A percentile compares a stretch with the other conserved stretches of the same genome.
Evolutionary conservation across 768 basidiomycete species (phyloP).

Genomic region (Xerocomellus amylosporus): DNA sequence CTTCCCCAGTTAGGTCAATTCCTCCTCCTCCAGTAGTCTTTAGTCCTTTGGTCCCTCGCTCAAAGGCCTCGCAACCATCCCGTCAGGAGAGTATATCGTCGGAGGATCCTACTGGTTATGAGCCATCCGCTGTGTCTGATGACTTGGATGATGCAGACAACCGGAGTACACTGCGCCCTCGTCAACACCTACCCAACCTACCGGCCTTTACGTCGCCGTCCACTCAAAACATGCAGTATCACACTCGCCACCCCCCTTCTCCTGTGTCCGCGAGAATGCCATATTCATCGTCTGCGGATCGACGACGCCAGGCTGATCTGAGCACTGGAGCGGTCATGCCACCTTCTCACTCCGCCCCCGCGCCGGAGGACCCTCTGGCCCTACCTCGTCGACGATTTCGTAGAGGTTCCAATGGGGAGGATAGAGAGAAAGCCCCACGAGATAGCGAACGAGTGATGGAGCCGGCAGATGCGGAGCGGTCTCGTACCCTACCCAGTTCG

Average conservation of each 20-base stretch:
- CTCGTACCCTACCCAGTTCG: slow-evolving; percentile 15
- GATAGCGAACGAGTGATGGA: slow-evolving; percentile 25
- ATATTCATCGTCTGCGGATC: slow-evolving; percentile 24
- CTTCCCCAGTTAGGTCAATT: slow-evolving; percentile 44
- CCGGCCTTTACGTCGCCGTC: slow-evolving; percentile 34
- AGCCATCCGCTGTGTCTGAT: slow-evolving; percentile 50
- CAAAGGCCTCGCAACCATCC: slow-evolving; percentile 47
- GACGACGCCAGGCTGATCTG: slow-evolving; percentile 26
- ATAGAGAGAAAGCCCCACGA: slow-evolving; percentile 22
- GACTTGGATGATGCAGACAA: slow-evolving; percentile 60
- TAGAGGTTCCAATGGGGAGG: slow-evolving; percentile 28
- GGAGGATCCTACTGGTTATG: slow-evolving; percentile 62
- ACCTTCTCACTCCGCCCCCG: slow-evolving; percentile 27
- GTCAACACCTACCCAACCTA: slow-evolving; percentile 30
- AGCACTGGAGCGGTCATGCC: slow-evolving; percentile 20
- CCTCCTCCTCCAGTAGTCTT: slow-evolving; percentile 49
- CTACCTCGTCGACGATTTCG: slow-evolving; percentile 26
- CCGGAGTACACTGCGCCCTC: slow-evolving; percentile 46
- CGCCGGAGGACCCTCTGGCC: slow-evolving; percentile 31
- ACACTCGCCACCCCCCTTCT: slow-evolving; percentile 38
- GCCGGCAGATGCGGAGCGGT: slow-evolving; percentile 17
- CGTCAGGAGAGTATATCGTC: slow-evolving; percentile 73
- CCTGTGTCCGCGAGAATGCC: slow-evolving; percentile 31
- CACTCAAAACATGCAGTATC: slow-evolving; percentile 39
- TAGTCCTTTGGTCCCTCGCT: slow-evolving; percentile 50